These are phyloP conservation scores for Tephrocybe sp. DNA, from an alignment of 768 basidiomycete genomes.

Conservation along the genomic window DNA sequence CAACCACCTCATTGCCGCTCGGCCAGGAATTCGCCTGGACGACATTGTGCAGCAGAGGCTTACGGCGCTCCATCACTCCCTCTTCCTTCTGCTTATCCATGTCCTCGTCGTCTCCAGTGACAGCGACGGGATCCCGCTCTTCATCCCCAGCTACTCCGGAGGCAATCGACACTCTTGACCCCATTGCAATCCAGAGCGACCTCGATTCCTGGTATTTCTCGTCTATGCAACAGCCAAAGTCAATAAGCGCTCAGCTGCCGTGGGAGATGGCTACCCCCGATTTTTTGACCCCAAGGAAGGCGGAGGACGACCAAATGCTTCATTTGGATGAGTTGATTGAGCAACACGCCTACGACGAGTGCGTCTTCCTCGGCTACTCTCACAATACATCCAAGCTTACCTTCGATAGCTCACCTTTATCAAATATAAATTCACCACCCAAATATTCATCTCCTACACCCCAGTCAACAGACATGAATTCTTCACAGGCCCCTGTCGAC, in stretches of 20 bases:
- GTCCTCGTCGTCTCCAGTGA: constrained; percentile 62
- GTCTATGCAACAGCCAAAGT: constrained; percentile 38
- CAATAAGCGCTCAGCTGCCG: constrained; percentile 33
- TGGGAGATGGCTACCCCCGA: constrained; percentile 45
- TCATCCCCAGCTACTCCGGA: constrained; percentile 74
- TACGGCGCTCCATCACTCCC: not conserved
- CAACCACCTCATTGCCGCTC: constrained; percentile 7
- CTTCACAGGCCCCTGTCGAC: constrained; percentile 19
- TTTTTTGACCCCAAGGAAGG: constrained; percentile 40
- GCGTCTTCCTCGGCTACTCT: constrained; percentile 27
- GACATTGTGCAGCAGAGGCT: not conserved
- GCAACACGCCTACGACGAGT: constrained; percentile 78
- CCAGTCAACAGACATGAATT: constrained; percentile 23
- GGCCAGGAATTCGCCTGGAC: not conserved
- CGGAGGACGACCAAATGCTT: constrained; percentile 57
- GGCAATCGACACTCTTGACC: constrained; percentile 51
- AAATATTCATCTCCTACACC: constrained; percentile 31
- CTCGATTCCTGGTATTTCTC: constrained; percentile 61
- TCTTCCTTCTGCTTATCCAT: constrained; percentile 28
- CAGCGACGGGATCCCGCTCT: constrained; percentile 62
- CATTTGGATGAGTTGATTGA: constrained; percentile 73
- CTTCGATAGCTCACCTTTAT: constrained; percentile 33
- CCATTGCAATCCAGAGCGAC: constrained; percentile 48
- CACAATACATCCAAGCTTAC: constrained; percentile 14
- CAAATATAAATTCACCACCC: constrained; percentile 29